Conservation (phyloP, 495 filamentous ascomycete species). For the Penicillium canariense region DNA sequence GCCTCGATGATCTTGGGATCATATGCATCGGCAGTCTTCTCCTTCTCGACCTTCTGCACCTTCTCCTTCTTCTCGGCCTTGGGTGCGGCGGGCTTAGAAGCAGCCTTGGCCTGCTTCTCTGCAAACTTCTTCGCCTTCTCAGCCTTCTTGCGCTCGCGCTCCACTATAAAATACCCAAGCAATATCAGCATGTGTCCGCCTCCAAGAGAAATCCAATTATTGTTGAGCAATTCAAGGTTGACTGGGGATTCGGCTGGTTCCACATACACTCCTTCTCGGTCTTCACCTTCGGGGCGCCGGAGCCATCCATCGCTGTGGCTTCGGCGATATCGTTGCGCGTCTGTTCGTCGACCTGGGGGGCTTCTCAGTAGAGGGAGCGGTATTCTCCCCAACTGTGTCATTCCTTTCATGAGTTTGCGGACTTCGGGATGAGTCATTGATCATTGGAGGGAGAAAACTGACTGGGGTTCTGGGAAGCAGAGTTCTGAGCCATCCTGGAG, state of each 20-base stretch:
- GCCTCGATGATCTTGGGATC: constrained; percentile 56
- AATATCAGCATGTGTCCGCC: constrained; percentile 18
- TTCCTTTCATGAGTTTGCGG: constrained; percentile 8
- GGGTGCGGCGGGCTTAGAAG: constrained; percentile 41
- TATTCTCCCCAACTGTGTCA: constrained; percentile 49
- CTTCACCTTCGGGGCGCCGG: constrained; percentile 53
- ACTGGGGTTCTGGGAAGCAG: constrained; percentile 56
- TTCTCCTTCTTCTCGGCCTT: constrained; percentile 57
- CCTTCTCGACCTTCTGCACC: constrained; percentile 50
- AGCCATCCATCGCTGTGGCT: constrained; percentile 44
- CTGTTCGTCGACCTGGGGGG: constrained; percentile 50
- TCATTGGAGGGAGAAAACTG: constrained; percentile 18
- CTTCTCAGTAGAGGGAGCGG: constrained; percentile 46
- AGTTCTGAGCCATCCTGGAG: constrained; percentile 59
- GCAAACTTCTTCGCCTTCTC: constrained; percentile 60
- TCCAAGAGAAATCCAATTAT: neutral
- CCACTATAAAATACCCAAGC: constrained; percentile 33
- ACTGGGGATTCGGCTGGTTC: neutral
- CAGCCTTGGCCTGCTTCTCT: constrained; percentile 55
- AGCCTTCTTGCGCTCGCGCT: constrained; percentile 57
- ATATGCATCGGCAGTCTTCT: constrained; percentile 55
- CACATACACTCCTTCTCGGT: constrained; percentile 56
- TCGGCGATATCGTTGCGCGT: constrained; percentile 45
- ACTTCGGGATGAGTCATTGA: constrained; percentile 20
- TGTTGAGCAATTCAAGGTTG: neutral